Conservation (phyloP, 2,329 filamentous ascomycete species). For the Neofusicoccum parvum region DNA sequence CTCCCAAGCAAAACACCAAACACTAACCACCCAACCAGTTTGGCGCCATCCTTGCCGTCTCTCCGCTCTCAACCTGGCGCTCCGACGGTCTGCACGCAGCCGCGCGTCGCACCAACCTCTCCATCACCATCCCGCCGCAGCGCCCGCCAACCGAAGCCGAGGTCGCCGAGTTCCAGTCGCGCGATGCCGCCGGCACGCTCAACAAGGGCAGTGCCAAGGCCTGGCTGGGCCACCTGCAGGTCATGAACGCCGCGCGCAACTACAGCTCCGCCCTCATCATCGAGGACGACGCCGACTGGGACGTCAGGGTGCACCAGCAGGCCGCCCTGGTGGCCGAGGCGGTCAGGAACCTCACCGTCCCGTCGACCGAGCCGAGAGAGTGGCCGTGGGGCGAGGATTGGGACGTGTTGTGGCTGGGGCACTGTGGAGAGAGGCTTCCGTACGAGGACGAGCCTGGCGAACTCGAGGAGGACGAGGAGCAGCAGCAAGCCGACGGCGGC, state of each 20-base stretch:
- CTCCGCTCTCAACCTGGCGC: constrained; percentile 19
- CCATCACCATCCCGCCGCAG: constrained; percentile 21
- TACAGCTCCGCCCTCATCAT: constrained; percentile 20
- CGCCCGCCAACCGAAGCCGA: not conserved
- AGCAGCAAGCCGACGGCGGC: not conserved
- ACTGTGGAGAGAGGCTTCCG: constrained; percentile 19
- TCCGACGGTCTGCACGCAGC: constrained; percentile 21
- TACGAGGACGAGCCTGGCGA: not conserved
- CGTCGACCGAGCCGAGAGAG: not conserved
- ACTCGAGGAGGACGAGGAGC: not conserved
- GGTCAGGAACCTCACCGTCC: constrained; percentile 8
- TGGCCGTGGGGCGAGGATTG: constrained; percentile 21
- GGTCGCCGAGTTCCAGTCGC: not conserved
- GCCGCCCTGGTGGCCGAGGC: constrained; percentile 2
- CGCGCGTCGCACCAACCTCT: constrained; percentile 20
- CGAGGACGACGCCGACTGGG: constrained; percentile 25
- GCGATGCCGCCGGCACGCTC: not conserved
- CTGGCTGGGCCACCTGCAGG: constrained; percentile 24
- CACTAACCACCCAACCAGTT: constrained; percentile 5
- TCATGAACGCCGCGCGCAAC: constrained; percentile 6
- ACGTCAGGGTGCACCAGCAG: constrained; percentile 17
- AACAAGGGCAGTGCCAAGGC: constrained; percentile 17
- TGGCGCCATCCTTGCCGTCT: constrained; percentile 21
- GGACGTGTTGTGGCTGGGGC: constrained; percentile 20
- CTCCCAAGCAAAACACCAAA: not conserved